Percentiles rank a stretch among this genome's conserved stretches.
These are phyloP conservation scores for Tolypocladium ovalisporum DNA, from an alignment of 2,329 filamentous ascomycete species.

Conservation along the genomic window DNA sequence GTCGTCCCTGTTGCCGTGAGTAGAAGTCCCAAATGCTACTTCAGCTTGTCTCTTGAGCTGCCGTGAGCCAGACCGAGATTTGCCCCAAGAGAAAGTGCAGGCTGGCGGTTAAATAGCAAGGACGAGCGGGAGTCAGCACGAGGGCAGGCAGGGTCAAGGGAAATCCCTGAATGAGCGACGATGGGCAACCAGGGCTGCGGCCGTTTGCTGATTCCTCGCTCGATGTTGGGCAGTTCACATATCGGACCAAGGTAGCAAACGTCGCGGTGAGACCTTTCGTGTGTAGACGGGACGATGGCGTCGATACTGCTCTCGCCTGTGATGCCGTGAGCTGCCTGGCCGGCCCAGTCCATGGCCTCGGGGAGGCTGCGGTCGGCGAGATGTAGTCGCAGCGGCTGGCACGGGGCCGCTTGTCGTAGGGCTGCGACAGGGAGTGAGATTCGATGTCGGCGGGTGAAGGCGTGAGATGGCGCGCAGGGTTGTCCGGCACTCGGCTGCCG, in stretches of 20 bases:
- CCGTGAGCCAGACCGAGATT: background rate
- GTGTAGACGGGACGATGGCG: background rate
- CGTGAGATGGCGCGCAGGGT: background rate
- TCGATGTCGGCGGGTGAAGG: background rate
- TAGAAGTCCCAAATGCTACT: background rate
- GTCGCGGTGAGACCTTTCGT: background rate
- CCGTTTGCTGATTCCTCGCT: background rate
- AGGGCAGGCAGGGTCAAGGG: background rate
- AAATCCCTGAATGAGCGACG: background rate
- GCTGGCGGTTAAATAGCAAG: background rate
- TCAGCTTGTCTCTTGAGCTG: background rate
- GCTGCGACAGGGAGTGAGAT: background rate
- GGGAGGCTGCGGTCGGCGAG: background rate
- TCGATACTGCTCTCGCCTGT: background rate
- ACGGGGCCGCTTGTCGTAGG: background rate
- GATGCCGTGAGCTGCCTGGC: background rate
- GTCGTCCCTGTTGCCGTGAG: background rate
- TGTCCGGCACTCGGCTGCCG: background rate
- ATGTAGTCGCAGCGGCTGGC: background rate
- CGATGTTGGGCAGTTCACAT: background rate
- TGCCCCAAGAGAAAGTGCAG: background rate
- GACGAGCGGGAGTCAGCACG: background rate
- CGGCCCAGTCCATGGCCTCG: background rate
- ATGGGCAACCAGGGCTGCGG: background rate
- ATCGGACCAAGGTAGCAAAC: background rate